Conservation (phyloP, 2,329 filamentous ascomycete species). For the Neofusicoccum sp. region DNA sequence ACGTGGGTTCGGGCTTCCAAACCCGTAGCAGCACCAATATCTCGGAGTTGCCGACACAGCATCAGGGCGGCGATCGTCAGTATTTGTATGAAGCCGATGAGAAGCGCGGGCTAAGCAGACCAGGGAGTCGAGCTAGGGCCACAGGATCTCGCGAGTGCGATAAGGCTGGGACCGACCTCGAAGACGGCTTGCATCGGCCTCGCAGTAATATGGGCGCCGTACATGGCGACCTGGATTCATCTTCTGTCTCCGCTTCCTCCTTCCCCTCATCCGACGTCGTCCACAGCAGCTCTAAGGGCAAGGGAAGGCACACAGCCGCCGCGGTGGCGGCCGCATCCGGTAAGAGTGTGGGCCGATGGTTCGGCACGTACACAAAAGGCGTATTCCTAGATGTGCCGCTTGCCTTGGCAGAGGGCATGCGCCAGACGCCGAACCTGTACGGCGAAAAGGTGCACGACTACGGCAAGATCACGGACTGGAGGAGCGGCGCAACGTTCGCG, state of each 20-base stretch:
- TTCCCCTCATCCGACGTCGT: neutral
- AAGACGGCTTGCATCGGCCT: neutral
- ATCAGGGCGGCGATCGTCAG: neutral
- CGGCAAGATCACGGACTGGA: conserved; percentile 37
- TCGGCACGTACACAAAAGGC: conserved; percentile 33
- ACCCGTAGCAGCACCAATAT: neutral
- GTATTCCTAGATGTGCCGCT: conserved; percentile 40
- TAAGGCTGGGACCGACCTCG: neutral
- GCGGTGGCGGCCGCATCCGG: conserved; percentile 24
- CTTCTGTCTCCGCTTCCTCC: too few species aligned
- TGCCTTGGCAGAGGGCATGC: conserved; percentile 41
- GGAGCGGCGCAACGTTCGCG: conserved; percentile 35
- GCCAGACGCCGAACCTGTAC: conserved; percentile 39
- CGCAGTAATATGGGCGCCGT: neutral
- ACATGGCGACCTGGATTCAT: neutral
- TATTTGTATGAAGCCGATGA: neutral
- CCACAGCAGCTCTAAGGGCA: neutral
- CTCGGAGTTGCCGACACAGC: neutral
- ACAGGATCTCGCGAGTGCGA: neutral
- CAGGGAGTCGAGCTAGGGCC: neutral
- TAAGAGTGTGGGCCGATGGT: conserved; percentile 30
- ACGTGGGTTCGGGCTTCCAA: neutral
- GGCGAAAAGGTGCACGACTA: conserved; percentile 36
- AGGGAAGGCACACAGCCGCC: conserved; percentile 14
- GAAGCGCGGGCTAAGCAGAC: neutral